Evolutionary conservation across 73 alveolate genomes (phyloP).

Genomic region (Paramecium octaurelia): DNA sequence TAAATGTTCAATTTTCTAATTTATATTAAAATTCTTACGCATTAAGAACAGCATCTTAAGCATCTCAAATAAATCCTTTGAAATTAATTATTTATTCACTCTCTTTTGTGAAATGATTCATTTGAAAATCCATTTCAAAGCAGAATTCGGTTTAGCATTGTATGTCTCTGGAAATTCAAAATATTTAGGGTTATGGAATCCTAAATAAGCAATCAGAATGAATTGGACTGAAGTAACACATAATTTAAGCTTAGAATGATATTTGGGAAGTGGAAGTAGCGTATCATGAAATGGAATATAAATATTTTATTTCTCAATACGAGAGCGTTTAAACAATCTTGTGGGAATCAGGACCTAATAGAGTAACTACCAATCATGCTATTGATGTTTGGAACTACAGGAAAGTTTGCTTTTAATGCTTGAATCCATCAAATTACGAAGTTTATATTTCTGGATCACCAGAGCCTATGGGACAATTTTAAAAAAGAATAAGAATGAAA

Average conservation of each 20-base stretch:
- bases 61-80: constrained; percentile 36
- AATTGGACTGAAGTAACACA: background rate
- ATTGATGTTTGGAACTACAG: background rate
- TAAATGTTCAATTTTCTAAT: background rate
- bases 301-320: background rate
- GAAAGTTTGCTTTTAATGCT: background rate
- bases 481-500: background rate
- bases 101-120: background rate
- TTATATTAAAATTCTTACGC: background rate
- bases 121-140: background rate
- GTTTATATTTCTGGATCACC: constrained; percentile 14
- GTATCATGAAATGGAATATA: constrained; percentile 15
- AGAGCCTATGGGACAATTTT: background rate
- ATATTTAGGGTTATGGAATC: constrained; percentile 4
- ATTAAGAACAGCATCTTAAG: background rate
- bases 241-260: background rate
- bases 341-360: constrained; percentile 29
- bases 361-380: background rate
- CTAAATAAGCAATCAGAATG: background rate
- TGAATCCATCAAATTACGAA: background rate
- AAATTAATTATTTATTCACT: background rate
- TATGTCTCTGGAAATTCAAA: background rate
- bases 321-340: background rate
- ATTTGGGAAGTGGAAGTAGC: constrained; percentile 18
- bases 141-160: background rate